Base-by-base conservation (phyloP, 106 monocot species). In the Dendrobium huoshanense region DNA sequence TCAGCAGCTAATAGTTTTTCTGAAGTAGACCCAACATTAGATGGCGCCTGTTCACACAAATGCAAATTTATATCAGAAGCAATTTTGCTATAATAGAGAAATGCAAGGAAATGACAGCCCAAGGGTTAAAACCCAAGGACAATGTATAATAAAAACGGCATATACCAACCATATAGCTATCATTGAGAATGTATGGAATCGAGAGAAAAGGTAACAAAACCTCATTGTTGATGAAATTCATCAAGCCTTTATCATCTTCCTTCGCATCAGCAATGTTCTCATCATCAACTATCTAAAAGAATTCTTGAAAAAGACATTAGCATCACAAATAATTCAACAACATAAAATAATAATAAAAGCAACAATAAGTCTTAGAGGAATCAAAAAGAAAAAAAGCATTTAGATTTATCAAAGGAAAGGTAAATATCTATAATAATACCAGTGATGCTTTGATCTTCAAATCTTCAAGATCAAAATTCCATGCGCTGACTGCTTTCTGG, bases 391-490 rank as follows among this genome's bases (percentile, higher is more conserved):
- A 37, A 70, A 70, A 70, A 11, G 70, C 37, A 70, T 33, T 70
- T 11, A 2, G 17, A 1, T 31, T 25, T 22, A 37, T 70, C 33
- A 70, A 16, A 61, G 70, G 73, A 13, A 13, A 7, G 78, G 48
- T 1, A 59, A 37, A 73, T 49, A 77, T 45, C 27, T 29, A 49
- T 67, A 25, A 10, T 20, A 20, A 56, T 91, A 96, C 96, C 93
- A 93, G 47, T 73, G 96, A 91, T 85, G 96, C 96, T 88, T 96
- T 93, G 17, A 81, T 85, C 85, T 96, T 96, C 82, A 96, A 79
- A 82, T 96, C 96, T 47, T 96, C 93, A 29, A 96, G 74, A 84
- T 96, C 93, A 87, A 96, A 96, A 58, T 96, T 96, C 96, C 96
- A 96, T 55, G 96, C 96, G 90, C 96, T 96, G 80, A 96, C 96